Base-by-base conservation (phyloP, 2,329 filamentous ascomycete genomes). In the Calonectria pteridis region DNA sequence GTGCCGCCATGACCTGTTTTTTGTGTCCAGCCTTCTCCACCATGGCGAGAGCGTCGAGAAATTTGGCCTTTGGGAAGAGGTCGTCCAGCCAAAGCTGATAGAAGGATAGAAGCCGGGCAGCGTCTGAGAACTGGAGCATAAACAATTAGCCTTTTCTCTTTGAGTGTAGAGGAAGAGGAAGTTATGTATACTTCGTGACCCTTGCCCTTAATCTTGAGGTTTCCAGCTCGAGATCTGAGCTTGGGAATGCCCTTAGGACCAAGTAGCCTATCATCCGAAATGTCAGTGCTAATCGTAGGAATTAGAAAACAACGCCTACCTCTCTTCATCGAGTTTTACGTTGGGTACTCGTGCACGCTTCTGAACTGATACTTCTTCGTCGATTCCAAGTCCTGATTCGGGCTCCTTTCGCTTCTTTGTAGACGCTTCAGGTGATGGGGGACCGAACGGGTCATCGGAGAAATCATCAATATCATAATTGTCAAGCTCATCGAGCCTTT, bases 1-100 rank as follows among this genome's bases (percentile, higher is more conserved):
- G 90, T 85, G 93, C 93, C 37, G 91, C 89, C 76, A 94, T 91
- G 82, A 98, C 89, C 18, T 89, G 88, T 82, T 94, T 96, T 79
- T 93, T 95, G 84, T 98, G 97, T 1, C 97, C 97, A 0, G 95
- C 89, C 85, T 98, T 98, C 84, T 99, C 97, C 3, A 98, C 94
- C 87, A 98, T 98, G 49, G 89, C 87, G 9, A 98, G 87, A 3
- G 94, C 97, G 81, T 99, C 97, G 62, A 94, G 90, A 81, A 99
- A 99, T 81, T 95, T 96, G 6, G 96, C 97, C 81, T 97, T 95
- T 16, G 97, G 97, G 81, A 96, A 99, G 16, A 99, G 88, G 81
- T 98, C 95, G 84, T 99, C 96, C 2, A 99, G 93, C 97, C 97
- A 99, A 70, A 98, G 85, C 83, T 98, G 97, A 82, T 98, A 99